A percentile compares a stretch with the other conserved stretches of the same genome.
Conservation (phyloP, 2,329 filamentous ascomycete species). For the Dendrostoma leiphaemia region DNA sequence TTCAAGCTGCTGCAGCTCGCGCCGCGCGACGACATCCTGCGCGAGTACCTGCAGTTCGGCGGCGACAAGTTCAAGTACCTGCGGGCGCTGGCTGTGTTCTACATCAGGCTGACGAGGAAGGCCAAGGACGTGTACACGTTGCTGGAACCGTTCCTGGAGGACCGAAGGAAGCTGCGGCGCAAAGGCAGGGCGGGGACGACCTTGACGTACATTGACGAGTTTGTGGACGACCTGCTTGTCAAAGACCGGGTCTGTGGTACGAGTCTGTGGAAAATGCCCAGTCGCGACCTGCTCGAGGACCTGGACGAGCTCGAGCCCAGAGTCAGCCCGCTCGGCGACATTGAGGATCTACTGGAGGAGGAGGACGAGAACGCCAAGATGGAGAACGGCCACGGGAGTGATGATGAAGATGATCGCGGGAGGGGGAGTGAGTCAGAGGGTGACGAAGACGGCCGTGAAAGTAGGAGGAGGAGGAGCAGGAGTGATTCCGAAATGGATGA, state of each 20-base stretch:
- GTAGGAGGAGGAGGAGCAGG: conserved; percentile 1
- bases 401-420: conserved; percentile 23
- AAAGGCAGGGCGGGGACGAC: conserved; percentile 71
- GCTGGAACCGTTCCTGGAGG: conserved; percentile 79
- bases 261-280: conserved; percentile 87
- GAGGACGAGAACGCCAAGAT: conserved; percentile 38
- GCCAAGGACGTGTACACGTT: conserved; percentile 76
- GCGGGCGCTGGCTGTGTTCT: conserved; percentile 85
- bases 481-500: conserved; percentile 21
- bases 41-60: conserved; percentile 75
- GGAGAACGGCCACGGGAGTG: conserved; percentile 31
- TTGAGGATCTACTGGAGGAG: conserved; percentile 68
- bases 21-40: conserved; percentile 74
- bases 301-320: conserved; percentile 82
- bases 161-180: conserved; percentile 79
- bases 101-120: conserved; percentile 83
- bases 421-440: no score
- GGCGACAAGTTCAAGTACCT: conserved; percentile 83
- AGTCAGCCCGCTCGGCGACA: conserved; percentile 76
- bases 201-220: conserved; percentile 84
- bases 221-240: conserved; percentile 85
- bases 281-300: conserved; percentile 80
- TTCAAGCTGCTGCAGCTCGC: conserved; percentile 92
- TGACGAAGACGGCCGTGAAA: conserved; percentile 32
- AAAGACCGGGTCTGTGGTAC: conserved; percentile 92